phyloP scores from a whole-genome alignment of 805 yeast species.

The Sugiyamaella boreocaroliniensis region DNA sequence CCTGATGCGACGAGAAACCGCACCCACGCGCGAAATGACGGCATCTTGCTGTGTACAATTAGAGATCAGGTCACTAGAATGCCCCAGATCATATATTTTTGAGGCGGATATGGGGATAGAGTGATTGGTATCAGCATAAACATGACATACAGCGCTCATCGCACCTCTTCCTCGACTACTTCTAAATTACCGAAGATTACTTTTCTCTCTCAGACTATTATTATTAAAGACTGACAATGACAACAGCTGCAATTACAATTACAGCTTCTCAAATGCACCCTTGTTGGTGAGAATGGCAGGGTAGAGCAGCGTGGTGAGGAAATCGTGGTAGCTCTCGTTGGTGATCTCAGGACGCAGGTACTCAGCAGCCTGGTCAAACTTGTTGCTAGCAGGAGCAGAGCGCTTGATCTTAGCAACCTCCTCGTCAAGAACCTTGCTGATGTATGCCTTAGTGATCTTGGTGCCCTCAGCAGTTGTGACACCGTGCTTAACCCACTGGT shows the following conservation, averaged over 20 bases:
- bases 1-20: conserved; percentile 45
- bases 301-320: conserved; percentile 59
- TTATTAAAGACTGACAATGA: too few relatives aligned
- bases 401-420: conserved; percentile 48
- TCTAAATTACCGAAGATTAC: too few relatives aligned
- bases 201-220: too few relatives aligned
- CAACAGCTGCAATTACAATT: background rate
- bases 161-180: too few relatives aligned
- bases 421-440: conserved; percentile 45
- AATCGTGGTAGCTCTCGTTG: conserved; percentile 56
- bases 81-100: background rate
- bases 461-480: conserved; percentile 50
- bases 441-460: conserved; percentile 46
- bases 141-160: too few relatives aligned
- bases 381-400: conserved; percentile 40
- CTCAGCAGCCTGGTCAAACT: conserved; percentile 50
- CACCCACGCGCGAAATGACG: conserved; percentile 12
- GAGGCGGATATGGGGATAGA: background rate
- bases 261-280: conserved; percentile 8
- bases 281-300: conserved; percentile 15
- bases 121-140: background rate
- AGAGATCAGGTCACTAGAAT: background rate
- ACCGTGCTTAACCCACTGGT: conserved; percentile 70
- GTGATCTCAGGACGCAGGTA: conserved; percentile 59
- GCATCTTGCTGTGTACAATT: conserved; percentile 6